Evolutionary conservation across 345 rosid species (phyloP).

Genomic region (Arabis hirsuta): DNA sequence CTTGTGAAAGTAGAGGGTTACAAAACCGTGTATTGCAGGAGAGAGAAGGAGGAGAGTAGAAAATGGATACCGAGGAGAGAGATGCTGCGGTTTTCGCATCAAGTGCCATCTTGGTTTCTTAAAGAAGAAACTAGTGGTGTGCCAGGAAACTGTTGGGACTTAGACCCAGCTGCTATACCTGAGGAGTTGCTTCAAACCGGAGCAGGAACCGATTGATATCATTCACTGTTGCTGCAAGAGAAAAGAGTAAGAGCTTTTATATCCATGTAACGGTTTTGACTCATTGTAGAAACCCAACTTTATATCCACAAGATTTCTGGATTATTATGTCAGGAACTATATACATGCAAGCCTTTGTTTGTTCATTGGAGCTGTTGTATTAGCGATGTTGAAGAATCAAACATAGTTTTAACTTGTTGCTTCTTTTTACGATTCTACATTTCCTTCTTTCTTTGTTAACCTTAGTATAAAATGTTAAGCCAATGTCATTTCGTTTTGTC

Average conservation of each 20-base stretch:
- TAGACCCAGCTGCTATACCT: constrained; percentile 98
- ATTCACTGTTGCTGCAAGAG: constrained; percentile 27
- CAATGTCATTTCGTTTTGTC: neutral
- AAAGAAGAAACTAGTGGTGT: constrained; percentile 60
- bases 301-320: constrained; percentile 33
- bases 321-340: constrained; percentile 33
- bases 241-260: constrained; percentile 39
- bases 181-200: constrained; percentile 76
- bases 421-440: constrained; percentile 14
- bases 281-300: constrained; percentile 45
- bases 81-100: constrained; percentile 92
- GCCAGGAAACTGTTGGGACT: constrained; percentile 90
- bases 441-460: constrained; percentile 6
- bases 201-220: constrained; percentile 42
- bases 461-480: constrained; percentile 21
- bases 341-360: constrained; percentile 38
- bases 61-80: constrained; percentile 93
- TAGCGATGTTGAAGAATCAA: constrained; percentile 39
- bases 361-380: constrained; percentile 42
- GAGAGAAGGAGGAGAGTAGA: constrained; percentile 52
- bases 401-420: constrained; percentile 35
- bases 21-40: constrained; percentile 88
- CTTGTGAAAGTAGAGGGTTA: constrained; percentile 76
- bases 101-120: constrained; percentile 89
- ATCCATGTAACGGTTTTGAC: constrained; percentile 31